These are phyloP conservation scores for Fraxinus paxiana DNA, from an alignment of 305 asterid species.

Conservation along the genomic window DNA sequence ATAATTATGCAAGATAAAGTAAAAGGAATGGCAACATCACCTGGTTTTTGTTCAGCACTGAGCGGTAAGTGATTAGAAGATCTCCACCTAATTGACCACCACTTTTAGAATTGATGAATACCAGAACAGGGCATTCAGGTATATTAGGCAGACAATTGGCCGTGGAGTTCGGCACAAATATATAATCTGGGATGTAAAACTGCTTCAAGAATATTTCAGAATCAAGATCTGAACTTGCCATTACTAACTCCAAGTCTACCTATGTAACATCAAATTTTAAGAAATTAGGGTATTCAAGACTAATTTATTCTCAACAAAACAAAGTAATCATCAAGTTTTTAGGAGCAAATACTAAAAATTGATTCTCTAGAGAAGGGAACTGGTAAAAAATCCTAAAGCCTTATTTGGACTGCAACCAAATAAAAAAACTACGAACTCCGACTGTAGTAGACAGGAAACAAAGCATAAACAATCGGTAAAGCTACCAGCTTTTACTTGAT, in stretches of 20 bases:
- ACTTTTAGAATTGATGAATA: slow-evolving; percentile 84
- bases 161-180: slow-evolving; percentile 40
- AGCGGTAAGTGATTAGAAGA: slow-evolving; percentile 62
- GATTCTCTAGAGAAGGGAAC: background rate
- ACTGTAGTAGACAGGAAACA: background rate
- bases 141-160: slow-evolving; percentile 22
- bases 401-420: background rate
- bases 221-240: slow-evolving; percentile 29
- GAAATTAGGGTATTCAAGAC: background rate
- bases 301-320: background rate
- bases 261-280: slow-evolving; percentile 21
- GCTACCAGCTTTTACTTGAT: background rate
- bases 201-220: slow-evolving; percentile 37
- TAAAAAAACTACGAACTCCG: background rate
- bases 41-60: slow-evolving; percentile 66
- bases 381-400: background rate
- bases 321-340: background rate
- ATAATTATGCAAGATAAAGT: background rate
- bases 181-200: slow-evolving; percentile 56
- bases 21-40: slow-evolving; percentile 25
- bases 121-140: slow-evolving; percentile 80
- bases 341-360: background rate
- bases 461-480: background rate
- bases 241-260: slow-evolving; percentile 21
- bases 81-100: slow-evolving; percentile 94